Evolutionary conservation across 1,284 basidiomycete species (phyloP), one percentile per base, ranked within the genome.

Genomic region (Naganishia sp.): DNA sequence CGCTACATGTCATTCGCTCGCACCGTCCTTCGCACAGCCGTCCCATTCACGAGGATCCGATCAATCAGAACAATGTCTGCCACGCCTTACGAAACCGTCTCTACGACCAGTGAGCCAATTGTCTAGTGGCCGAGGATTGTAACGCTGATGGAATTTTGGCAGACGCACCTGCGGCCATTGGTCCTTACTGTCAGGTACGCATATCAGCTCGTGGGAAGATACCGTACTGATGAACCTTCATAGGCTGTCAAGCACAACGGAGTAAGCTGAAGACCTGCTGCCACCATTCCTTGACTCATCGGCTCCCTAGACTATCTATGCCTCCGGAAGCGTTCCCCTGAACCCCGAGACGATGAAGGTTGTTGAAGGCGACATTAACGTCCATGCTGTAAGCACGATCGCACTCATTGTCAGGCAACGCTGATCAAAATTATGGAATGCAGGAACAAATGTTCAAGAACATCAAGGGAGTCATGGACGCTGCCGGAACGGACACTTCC

Each of bases 241-340:
- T 91, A 97, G 81, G 93, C 89, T 10, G 86, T 94, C 80, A 90
- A 90, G 75, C 85, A 87, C 71, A 91, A 91, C 67, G 87, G 90
- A 72, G 84, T 80, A 67, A 67, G 78, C 68, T 44, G 4, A 7
- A 49, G n/a, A 33, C n/a, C 2, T 18, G 4, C 18, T 39, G 36
- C 13, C 13, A 7, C 36, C 5, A 31, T 13, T 28, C 23, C 45
- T 48, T 1, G 18, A 48, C 45, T 23, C 13, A 15, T n/a, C 11
- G 13, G 18, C 10, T 36, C 6, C 7, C 31, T 55, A 78, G 78
- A 68, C 94, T 65, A 86, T 96, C 72, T 97, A 94, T 82, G 84
- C 88, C 55, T 95, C 92, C 6, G 95, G 95, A 63, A 90, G 89
- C 75, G 90, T 98, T 74, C 90, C 92, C 1, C 83, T 97, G 68